phyloP scores from a whole-genome alignment of 2,329 filamentous ascomycete species.

The Trichoderma sp. region DNA sequence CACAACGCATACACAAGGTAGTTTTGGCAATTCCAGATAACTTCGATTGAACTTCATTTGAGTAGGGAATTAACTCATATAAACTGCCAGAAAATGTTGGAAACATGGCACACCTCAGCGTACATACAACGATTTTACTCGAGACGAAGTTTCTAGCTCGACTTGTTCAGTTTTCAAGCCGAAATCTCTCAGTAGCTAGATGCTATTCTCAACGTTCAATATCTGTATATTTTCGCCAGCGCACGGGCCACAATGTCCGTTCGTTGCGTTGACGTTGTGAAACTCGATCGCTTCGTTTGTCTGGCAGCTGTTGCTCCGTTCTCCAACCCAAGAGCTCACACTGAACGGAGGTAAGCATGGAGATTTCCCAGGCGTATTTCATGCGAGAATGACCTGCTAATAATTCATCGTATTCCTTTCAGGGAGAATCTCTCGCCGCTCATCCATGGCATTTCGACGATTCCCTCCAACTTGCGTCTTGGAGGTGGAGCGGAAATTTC shows the following conservation, averaged over 20 bases:
- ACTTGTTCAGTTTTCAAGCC: neutral
- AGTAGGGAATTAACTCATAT: neutral
- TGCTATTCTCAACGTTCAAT: rapidly evolving
- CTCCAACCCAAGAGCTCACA: neutral
- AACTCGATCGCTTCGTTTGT: neutral
- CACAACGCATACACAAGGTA: neutral
- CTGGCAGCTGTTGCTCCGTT: neutral
- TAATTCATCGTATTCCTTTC: rapidly evolving
- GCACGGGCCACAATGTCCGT: neutral
- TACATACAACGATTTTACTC: neutral
- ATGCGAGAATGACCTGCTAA: neutral
- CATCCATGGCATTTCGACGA: neutral
- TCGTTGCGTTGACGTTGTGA: neutral
- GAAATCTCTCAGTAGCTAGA: neutral
- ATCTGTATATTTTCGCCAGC: neutral
- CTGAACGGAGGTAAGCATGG: neutral
- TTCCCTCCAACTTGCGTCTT: neutral
- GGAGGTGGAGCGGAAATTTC: neutral
- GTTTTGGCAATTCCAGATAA: neutral
- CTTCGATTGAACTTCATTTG: neutral
- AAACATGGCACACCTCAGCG: neutral
- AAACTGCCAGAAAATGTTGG: neutral
- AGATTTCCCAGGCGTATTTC: neutral
- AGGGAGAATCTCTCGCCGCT: neutral
- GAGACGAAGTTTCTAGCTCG: neutral